Evolutionary conservation across 2,329 filamentous ascomycete species (phyloP).

Genomic region (Colletotrichum godetiae): DNA sequence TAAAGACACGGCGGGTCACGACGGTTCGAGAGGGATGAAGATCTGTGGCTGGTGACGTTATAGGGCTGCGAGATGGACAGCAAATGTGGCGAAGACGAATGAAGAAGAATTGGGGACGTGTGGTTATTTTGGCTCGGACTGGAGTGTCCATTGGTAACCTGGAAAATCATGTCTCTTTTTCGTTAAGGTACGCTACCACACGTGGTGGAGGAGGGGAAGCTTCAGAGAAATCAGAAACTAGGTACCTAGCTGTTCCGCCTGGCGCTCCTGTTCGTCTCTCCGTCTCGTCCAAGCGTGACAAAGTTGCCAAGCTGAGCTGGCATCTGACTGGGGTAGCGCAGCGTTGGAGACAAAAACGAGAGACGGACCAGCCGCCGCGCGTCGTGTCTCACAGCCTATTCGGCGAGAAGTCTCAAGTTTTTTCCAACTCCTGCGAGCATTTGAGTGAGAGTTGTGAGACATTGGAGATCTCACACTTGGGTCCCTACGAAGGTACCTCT

Average conservation of each 20-base stretch:
- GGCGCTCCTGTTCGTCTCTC: constrained; percentile 2
- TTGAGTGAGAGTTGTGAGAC: constrained; percentile 10
- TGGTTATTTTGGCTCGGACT: background rate
- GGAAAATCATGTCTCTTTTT: background rate
- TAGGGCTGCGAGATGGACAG: constrained; percentile 23
- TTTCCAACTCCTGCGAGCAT: background rate
- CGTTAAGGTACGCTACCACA: constrained; percentile 24
- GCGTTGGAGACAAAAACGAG: background rate
- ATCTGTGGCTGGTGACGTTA: constrained; percentile 37
- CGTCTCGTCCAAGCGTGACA: background rate
- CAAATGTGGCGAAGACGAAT: constrained; percentile 6
- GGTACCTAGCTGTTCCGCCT: background rate
- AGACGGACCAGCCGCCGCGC: constrained; percentile 27
- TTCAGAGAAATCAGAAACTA: background rate
- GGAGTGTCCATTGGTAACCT: background rate
- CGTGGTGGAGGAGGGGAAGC: constrained; percentile 13
- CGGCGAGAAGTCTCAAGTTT: background rate
- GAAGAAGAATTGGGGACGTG: background rate
- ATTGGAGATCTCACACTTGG: background rate
- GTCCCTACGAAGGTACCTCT: background rate
- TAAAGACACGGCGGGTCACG: constrained; percentile 19
- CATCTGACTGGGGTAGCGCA: background rate
- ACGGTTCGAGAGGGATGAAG: constrained; percentile 25
- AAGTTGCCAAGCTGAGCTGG: background rate
- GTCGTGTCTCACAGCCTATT: constrained; percentile 28